A percentile compares a stretch with the other conserved stretches of the same genome.
phyloP scores from a whole-genome alignment of 345 rosid species.

The Carallia brachiata region DNA sequence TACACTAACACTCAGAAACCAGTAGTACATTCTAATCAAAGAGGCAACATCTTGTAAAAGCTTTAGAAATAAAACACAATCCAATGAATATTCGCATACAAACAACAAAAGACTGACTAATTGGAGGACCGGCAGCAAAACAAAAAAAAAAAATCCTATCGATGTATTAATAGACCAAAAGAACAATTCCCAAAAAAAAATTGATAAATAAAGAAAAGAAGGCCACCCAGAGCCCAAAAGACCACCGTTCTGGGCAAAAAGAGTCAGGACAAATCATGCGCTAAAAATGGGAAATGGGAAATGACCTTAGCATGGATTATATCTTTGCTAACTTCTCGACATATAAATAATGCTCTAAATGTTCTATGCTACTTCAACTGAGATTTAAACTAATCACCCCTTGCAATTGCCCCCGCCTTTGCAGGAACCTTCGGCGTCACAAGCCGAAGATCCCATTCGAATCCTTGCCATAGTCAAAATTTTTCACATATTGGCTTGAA shows the following conservation, averaged over 20 bases:
- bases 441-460: neutral
- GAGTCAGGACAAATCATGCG: neutral
- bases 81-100: no score
- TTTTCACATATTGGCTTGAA: constrained; percentile 1
- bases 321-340: constrained; percentile 19
- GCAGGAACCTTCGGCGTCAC: constrained; percentile 7
- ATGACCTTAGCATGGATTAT: constrained; percentile 3
- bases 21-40: no score
- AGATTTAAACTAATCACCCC: constrained; percentile 8
- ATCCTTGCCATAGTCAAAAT: neutral
- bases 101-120: no score
- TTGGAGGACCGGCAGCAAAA: no score
- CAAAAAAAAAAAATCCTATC: neutral
- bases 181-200: neutral
- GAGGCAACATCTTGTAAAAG: no score
- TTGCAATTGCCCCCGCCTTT: constrained; percentile 7
- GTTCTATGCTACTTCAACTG: constrained; percentile 21
- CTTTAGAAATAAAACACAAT: no score
- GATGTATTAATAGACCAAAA: neutral
- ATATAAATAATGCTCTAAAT: constrained; percentile 16
- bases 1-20: neutral
- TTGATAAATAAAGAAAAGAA: neutral
- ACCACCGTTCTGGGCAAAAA: neutral
- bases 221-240: constrained; percentile 9
- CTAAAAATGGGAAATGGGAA: constrained; percentile 8